Evolutionary conservation across 2,329 filamentous ascomycete genomes (phyloP), one percentile per base, ranked within the genome.

Genomic region (Clarireedia monteithiana): DNA sequence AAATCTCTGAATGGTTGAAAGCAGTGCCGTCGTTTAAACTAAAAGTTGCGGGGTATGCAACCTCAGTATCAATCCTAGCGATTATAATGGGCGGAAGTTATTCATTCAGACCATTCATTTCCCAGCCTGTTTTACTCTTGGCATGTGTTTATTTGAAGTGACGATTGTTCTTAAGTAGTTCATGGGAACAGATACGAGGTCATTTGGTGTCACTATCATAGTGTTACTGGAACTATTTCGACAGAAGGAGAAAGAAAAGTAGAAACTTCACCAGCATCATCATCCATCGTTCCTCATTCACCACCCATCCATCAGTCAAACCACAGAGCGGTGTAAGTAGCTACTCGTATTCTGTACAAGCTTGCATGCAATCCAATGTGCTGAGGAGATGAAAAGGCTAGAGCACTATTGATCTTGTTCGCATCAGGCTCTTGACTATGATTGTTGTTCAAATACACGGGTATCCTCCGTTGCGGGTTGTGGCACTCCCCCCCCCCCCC

Each of bases 31-130:
- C 47, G 53, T 50, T 50, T 55, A 50, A 50, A 55, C 9, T 48
- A 44, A 50, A 44, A 42, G 36, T 48, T 55, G 53, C 53, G 53
- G 53, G 53, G 53, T 55, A 55, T 45, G 53, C 53, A 55, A 50
- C 39, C 40, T 50, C 44, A 26, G 44, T 46, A 15, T 46, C 44
- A 24, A 46, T 46, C 44, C 44, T 46, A 24, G 17, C 20, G n/a
- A 15, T 46, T 26, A 24, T 46, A 26, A 24, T 46, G 44, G 24
- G 23, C 27, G 23, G 44, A 26, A 26, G 44, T 46, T 46, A 46
- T 46, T 17, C 14, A n/a, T 14, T 40, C 38, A n/a, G 38, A 15
- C 17, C 38, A 40, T 17, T 40, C 20, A 46, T 27, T 46, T 46
- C 14, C 38, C 14, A 40, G 38, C 17, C 38, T 40, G 14, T 40